Evolutionary conservation across 768 basidiomycete species (phyloP).

Genomic region (Suillus sp.): DNA sequence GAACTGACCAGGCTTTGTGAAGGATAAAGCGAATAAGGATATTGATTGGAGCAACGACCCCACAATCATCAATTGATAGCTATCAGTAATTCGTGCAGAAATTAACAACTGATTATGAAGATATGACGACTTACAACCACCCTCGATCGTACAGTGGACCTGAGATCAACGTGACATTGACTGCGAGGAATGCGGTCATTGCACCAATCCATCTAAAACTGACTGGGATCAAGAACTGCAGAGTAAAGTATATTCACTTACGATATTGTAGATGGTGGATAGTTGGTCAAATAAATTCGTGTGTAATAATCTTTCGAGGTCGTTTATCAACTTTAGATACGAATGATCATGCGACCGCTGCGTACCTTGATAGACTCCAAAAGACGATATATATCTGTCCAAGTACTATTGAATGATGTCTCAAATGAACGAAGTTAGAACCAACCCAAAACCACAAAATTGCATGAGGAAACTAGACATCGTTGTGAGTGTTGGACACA

Average conservation of each 20-base stretch:
- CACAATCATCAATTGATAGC: slow-evolving; percentile 19
- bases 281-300: slow-evolving; percentile 28
- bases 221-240: slow-evolving; percentile 35
- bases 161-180: slow-evolving; percentile 40
- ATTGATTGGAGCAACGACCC: slow-evolving; percentile 32
- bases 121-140: slow-evolving; percentile 37
- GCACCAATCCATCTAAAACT: slow-evolving; percentile 41
- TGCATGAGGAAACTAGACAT: slow-evolving; percentile 27
- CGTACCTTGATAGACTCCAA: slow-evolving; percentile 37
- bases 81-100: not conserved
- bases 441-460: slow-evolving; percentile 31
- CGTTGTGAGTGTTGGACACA: not conserved
- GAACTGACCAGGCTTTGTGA: slow-evolving; percentile 36
- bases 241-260: slow-evolving; percentile 15
- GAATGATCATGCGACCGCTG: not conserved
- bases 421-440: not conserved
- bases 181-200: slow-evolving; percentile 40
- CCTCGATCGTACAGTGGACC: slow-evolving; percentile 49
- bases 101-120: not conserved
- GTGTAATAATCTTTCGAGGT: slow-evolving; percentile 36
- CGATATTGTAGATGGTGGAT: slow-evolving; percentile 33
- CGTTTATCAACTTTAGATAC: slow-evolving; percentile 1
- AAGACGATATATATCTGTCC: slow-evolving; percentile 27
- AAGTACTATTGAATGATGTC: too few relatives aligned
- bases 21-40: slow-evolving; percentile 40